A percentile compares a stretch with the other conserved stretches of the same genome.
These are phyloP conservation scores for Dissophora ornata DNA, from an alignment of 192 early-diverging fungal species.

Conservation along the genomic window DNA sequence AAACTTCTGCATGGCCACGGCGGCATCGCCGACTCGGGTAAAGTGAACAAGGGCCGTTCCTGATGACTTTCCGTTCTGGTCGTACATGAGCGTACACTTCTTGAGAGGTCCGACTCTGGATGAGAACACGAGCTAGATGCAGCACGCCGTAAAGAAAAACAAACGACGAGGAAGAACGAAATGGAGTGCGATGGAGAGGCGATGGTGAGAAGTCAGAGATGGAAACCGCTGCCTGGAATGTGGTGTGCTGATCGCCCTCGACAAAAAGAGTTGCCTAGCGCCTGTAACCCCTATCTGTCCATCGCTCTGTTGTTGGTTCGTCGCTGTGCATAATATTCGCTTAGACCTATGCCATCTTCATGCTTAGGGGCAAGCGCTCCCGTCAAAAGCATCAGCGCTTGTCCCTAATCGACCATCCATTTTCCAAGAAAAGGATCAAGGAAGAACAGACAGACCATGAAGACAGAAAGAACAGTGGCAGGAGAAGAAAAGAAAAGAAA, in stretches of 20 bases:
- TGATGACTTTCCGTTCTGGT: conserved; percentile 62
- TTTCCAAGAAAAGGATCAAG: neutral
- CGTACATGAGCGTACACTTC: conserved; percentile 61
- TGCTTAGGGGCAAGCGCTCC: too few species aligned
- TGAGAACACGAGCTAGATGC: conserved; percentile 51
- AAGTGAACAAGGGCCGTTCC: conserved; percentile 63
- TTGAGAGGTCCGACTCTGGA: conserved; percentile 61
- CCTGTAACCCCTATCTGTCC: too few species aligned
- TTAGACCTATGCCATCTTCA: too few species aligned
- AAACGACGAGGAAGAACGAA: conserved; percentile 17
- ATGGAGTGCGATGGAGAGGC: too few species aligned
- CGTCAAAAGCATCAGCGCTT: too few species aligned
- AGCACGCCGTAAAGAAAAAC: neutral
- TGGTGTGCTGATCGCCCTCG: too few species aligned
- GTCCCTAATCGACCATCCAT: too few species aligned
- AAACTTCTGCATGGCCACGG: conserved; percentile 58
- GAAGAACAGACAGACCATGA: neutral
- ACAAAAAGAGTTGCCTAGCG: too few species aligned
- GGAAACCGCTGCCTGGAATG: too few species aligned
- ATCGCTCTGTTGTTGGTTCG: too few species aligned
- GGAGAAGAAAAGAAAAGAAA: neutral
- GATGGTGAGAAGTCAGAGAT: neutral
- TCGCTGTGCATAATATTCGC: too few species aligned
- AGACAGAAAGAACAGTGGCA: neutral
- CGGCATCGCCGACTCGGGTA: conserved; percentile 57